Evolutionary conservation across 352 stramenopile genomes (phyloP).

Genomic region (Globisporangium uncinulatum): DNA sequence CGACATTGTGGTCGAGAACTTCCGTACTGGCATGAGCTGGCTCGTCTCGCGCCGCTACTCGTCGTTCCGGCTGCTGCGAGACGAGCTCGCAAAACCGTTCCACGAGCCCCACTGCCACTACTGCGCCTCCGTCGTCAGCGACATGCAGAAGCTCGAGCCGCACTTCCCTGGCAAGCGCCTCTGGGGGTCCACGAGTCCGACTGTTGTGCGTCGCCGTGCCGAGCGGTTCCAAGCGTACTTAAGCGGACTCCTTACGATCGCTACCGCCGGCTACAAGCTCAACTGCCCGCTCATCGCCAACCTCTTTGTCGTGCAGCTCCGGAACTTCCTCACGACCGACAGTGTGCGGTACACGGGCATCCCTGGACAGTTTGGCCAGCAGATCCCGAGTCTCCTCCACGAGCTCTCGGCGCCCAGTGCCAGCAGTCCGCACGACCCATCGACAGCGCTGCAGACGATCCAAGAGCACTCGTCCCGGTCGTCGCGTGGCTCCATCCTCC

Average conservation of each 20-base stretch:
- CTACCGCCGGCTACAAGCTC: slow-evolving; percentile 41
- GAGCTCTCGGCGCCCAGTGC: slow-evolving; percentile 31
- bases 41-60: slow-evolving; percentile 65
- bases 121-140: slow-evolving; percentile 41
- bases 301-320: slow-evolving; percentile 45
- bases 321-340: slow-evolving; percentile 57
- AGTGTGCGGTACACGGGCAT: slow-evolving; percentile 35
- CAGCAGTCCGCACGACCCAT: slow-evolving; percentile 20
- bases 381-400: slow-evolving; percentile 41
- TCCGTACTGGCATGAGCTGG: slow-evolving; percentile 45
- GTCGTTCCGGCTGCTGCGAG: slow-evolving; percentile 51
- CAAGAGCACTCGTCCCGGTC: slow-evolving; percentile 19
- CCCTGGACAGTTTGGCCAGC: slow-evolving; percentile 23
- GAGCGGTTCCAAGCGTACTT: slow-evolving; percentile 55
- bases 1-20: slow-evolving; percentile 52
- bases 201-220: slow-evolving; percentile 36
- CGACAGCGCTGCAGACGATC: slow-evolving; percentile 49
- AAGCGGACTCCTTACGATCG: slow-evolving; percentile 44
- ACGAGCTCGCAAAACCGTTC: slow-evolving; percentile 49
- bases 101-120: slow-evolving; percentile 52
- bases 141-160: slow-evolving; percentile 36
- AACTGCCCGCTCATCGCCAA: slow-evolving; percentile 48
- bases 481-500: slow-evolving; percentile 13
- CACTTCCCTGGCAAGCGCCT: slow-evolving; percentile 54
- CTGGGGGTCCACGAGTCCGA: slow-evolving; percentile 43